Percentiles rank a stretch among this genome's conserved stretches.
Conservation (phyloP, 2,329 filamentous ascomycete species). For the Xylaria sp. region DNA sequence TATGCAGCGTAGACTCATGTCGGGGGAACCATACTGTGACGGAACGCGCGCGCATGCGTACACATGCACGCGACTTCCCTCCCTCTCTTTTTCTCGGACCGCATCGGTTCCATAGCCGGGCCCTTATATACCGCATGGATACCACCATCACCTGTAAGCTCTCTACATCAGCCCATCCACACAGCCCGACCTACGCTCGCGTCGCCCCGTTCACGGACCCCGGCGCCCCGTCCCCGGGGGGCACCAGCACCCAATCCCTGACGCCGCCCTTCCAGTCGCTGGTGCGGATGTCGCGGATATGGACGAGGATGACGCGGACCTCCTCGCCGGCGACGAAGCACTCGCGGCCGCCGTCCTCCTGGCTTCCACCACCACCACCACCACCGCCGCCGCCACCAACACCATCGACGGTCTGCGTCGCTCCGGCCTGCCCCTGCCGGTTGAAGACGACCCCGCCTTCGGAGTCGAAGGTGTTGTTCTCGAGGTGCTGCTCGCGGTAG, state of each 20-base stretch:
- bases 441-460: constrained; percentile 53
- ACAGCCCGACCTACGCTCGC: constrained; percentile 13
- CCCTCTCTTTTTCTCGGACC: too few relatives aligned
- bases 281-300: constrained; percentile 81
- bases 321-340: constrained; percentile 80
- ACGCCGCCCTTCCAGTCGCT: constrained; percentile 96
- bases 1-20: too few relatives aligned
- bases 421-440: constrained; percentile 34
- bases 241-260: constrained; percentile 68
- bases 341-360: constrained; percentile 57
- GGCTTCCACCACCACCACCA: too few relatives aligned
- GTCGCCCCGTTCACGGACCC: constrained; percentile 48
- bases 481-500: constrained; percentile 81
- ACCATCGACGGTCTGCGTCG: too few relatives aligned
- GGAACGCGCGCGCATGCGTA: too few relatives aligned
- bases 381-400: too few relatives aligned
- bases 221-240: constrained; percentile 27
- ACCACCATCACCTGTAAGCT: neutral
- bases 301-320: constrained; percentile 84
- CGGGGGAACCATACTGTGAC: too few relatives aligned
- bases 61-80: too few relatives aligned
- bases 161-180: neutral
- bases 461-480: constrained; percentile 84
- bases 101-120: too few relatives aligned
- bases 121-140: neutral